phyloP scores from a whole-genome alignment of 768 basidiomycete species.

The Amanita polypyramis region DNA sequence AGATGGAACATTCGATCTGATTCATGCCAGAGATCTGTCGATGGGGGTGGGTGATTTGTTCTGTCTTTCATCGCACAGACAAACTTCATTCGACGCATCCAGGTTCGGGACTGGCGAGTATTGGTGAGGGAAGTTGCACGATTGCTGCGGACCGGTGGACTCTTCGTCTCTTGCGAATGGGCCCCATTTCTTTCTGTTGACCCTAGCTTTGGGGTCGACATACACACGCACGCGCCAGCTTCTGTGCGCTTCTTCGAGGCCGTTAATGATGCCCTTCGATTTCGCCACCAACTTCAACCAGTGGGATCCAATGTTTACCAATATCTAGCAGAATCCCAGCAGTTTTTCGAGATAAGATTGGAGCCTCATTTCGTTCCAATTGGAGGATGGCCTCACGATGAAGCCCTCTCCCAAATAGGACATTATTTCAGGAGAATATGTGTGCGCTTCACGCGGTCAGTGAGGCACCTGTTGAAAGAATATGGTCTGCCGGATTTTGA shows the following conservation, averaged over 20 bases:
- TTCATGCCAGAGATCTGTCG: conserved; percentile 51
- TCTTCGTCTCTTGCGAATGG: conserved; percentile 62
- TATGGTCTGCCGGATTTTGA: conserved; percentile 25
- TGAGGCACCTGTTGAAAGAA: conserved; percentile 36
- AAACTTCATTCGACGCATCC: conserved; percentile 1
- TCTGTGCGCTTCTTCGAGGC: conserved; percentile 26
- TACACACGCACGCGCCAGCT: conserved; percentile 29
- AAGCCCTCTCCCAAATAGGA: conserved; percentile 28
- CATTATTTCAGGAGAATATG: conserved; percentile 27
- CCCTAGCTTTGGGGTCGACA: conserved; percentile 17
- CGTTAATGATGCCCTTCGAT: conserved; percentile 24
- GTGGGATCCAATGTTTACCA: conserved; percentile 18
- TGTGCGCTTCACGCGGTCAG: conserved; percentile 33
- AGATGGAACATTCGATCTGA: conserved; percentile 48
- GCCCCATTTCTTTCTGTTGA: conserved; percentile 30
- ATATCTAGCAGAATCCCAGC: conserved; percentile 23
- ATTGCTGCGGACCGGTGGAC: conserved; percentile 58
- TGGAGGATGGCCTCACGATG: conserved; percentile 39
- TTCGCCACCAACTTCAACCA: conserved; percentile 5
- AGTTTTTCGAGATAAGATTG: conserved; percentile 31
- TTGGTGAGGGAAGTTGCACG: conserved; percentile 51
- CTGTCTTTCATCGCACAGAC: neutral
- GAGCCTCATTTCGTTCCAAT: conserved; percentile 36
- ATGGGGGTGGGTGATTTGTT: conserved; percentile 41
- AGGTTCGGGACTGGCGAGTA: conserved; percentile 46